Base-by-base conservation (phyloP, 2,329 filamentous ascomycete genomes). In the Beauveria sp. region DNA sequence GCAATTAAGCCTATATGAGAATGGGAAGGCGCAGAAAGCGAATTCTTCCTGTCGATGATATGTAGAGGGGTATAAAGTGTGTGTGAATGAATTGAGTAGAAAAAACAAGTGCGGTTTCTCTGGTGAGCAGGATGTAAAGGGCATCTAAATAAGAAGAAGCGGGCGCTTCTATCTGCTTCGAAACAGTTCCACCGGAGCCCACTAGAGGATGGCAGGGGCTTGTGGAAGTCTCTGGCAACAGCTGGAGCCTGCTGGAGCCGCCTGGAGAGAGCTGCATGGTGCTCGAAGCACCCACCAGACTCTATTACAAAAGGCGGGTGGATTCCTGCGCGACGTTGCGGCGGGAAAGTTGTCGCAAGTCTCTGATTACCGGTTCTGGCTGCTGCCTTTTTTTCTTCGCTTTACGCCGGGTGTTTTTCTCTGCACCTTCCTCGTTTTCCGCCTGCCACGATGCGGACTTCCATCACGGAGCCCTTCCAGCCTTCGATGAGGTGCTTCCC, bases 111-210 rank as follows among this genome's bases (percentile, higher is more conserved):
- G 60, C 54, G 63, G 26, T 58, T n/a, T 16, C 6, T 50, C 10
- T 60, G 50, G 66, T 57, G 64, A 59, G 65, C 57, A 54, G 64
- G 65, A 65, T 66, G 65, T 61, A 67, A 54, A 68, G 69, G 60
- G 69, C 65, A 69, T 69, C 72, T 75, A 74, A 75, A 76, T 76
- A 76, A 72, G 70, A 70, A 67, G 65, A 70, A 62, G 71, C 70
- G 69, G 66, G 70, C 71, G 67, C 70, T 77, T 77, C 75, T 73
- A 77, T 73, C 70, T 65, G 75, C 69, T 77, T 77, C 75, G 74
- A 73, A 70, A 72, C 70, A 72, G 68, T 77, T 77, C 75, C 72
- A 77, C 73, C 62, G 67, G 68, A 71, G 68, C 73, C 72, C 73
- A 75, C 73, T 67, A 66, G 67, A 69, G 69, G 55, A 64, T 68